Conservation (phyloP, 805 yeast genomes). For the Schwanniomyces polymorphus region DNA sequence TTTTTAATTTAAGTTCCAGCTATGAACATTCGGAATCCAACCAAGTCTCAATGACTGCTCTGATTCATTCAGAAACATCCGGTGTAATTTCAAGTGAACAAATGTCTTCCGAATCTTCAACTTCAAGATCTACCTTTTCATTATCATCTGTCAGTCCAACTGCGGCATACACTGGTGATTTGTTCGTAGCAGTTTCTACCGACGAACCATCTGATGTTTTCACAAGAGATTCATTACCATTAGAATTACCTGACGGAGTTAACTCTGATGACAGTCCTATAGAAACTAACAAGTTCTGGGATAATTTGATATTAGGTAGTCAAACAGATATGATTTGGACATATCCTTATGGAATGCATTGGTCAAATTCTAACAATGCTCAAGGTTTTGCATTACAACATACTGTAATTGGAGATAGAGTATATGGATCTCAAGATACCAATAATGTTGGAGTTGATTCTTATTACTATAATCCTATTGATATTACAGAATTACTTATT, state of each 20-base stretch:
- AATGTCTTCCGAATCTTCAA: constrained; percentile 1
- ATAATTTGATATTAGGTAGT: constrained; percentile 57
- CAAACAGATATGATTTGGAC: constrained; percentile 59
- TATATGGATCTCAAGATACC: constrained; percentile 48
- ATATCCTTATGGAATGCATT: constrained; percentile 67
- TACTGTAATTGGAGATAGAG: constrained; percentile 43
- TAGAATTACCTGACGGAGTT: constrained; percentile 49
- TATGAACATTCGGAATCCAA: not conserved
- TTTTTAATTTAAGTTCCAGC: not conserved
- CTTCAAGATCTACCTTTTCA: constrained; percentile 3
- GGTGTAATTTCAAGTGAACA: not conserved
- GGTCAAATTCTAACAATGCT: constrained; percentile 39
- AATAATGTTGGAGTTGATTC: constrained; percentile 38
- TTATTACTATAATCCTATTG: constrained; percentile 58
- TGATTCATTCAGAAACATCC: not conserved
- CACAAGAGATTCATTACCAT: constrained; percentile 43
- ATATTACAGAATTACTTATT: constrained; percentile 54
- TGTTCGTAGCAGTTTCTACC: constrained; percentile 49
- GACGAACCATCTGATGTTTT: constrained; percentile 38
- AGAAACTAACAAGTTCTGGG: constrained; percentile 77
- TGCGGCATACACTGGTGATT: constrained; percentile 29
- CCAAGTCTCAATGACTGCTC: not conserved
- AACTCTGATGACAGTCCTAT: constrained; percentile 42
- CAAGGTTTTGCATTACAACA: constrained; percentile 67
- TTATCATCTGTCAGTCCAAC: not conserved